Percentiles rank a stretch among this genome's conserved stretches.
These are phyloP conservation scores for Byssothecium circinans DNA, from an alignment of 2,329 filamentous ascomycete species.

Conservation along the genomic window DNA sequence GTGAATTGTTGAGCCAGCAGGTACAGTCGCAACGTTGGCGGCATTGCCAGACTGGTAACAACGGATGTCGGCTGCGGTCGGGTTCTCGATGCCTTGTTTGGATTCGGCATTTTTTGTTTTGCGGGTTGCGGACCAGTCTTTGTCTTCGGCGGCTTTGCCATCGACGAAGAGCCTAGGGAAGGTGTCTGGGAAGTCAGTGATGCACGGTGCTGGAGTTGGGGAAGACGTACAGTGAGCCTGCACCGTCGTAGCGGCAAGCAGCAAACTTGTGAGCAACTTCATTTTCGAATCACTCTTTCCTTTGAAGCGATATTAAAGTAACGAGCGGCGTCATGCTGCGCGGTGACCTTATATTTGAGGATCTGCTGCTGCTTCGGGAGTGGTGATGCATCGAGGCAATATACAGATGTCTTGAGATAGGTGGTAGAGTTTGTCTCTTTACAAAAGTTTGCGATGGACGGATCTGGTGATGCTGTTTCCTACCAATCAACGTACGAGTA, in stretches of 20 bases:
- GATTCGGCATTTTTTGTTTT: constrained; percentile 31
- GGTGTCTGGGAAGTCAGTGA: constrained; percentile 21
- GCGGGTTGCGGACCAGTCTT: constrained; percentile 31
- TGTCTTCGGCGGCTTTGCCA: constrained; percentile 24
- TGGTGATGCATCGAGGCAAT: background rate
- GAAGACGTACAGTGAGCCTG: constrained; percentile 28
- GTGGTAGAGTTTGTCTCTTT: background rate
- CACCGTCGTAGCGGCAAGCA: constrained; percentile 21
- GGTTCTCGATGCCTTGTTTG: constrained; percentile 36
- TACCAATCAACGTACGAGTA: background rate
- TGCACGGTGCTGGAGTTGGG: background rate
- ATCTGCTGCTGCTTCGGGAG: no score
- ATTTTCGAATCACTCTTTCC: constrained; percentile 10
- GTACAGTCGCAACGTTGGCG: constrained; percentile 21
- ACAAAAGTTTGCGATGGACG: background rate
- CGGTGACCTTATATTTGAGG: no score
- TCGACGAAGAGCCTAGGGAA: constrained; percentile 31
- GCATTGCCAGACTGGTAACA: constrained; percentile 28
- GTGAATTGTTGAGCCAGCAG: constrained; percentile 30
- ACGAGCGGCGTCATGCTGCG: no score
- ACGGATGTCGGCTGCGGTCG: constrained; percentile 30
- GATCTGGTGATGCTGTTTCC: background rate
- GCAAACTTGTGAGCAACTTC: constrained; percentile 17
- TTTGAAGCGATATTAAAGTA: no score
- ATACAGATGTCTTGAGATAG: background rate